Evolutionary conservation across 2,329 filamentous ascomycete genomes (phyloP), one percentile per base, ranked within the genome.

Genomic region (Emmonsiellopsis sp.): DNA sequence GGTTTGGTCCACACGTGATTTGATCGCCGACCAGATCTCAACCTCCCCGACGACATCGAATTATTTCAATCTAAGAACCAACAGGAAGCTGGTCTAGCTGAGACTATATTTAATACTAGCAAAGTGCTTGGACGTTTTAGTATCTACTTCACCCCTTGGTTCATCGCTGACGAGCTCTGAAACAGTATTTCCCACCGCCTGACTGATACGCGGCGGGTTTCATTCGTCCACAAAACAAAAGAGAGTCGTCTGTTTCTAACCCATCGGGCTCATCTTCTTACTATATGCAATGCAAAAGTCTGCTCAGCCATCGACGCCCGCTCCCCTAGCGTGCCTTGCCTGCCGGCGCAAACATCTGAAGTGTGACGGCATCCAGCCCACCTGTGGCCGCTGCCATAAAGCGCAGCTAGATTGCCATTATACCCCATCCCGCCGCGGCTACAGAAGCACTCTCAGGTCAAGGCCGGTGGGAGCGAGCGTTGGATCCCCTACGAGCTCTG

Each of bases 341-440:
- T 79, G 76, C 58, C 70, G 76, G 35, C 71, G 73, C 51, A 76
- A 87, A 63, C 87, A 91, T 67, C 76, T 90, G 48, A 91, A 89
- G 66, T 91, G 87, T 65, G 85, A 90, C 67, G 86, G 85, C 31
- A 70, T 75, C 38, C 83, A 71, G 34, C 86, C 87, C 10, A 58
- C 70, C 34, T 91, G 87, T 69, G 77, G 79, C 46, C 82, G 87
- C 52, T 91, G 87, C 68, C 71, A 72, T 20, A 69, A 73, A 50
- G 77, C 79, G 47, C 78, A 79, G 53, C 71, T 76, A 15, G 76
- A 84, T 47, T 92, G 87, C 67, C 72, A 83, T 63, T 90, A 89
- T 65, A 81, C 88, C 48, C 82, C 85, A 44, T 89, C 86, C 40
- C 82, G 86, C 43, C 80, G 87, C 56, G 87, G 87, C 32, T 88